Conservation (phyloP, 2,329 filamentous ascomycete genomes). For the Talaromyces atroroseus region DNA sequence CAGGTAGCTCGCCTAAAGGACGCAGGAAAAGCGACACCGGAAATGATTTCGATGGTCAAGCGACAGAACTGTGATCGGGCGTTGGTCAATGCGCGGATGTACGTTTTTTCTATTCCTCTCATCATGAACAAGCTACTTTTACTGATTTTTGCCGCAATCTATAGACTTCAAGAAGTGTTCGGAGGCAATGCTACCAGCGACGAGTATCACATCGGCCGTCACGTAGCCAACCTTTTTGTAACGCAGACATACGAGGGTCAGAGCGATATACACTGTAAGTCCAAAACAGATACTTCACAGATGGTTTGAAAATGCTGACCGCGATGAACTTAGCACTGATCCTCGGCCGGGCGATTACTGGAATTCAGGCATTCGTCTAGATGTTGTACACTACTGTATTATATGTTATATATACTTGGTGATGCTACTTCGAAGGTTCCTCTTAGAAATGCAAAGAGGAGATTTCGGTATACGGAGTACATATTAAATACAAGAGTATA, state of each 20-base stretch:
- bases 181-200: slow-evolving; percentile 98
- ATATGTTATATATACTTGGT: not conserved
- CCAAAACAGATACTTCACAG: slow-evolving; percentile 16
- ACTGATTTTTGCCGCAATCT: not conserved
- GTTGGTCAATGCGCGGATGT: slow-evolving; percentile 67
- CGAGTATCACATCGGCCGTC: slow-evolving; percentile 89
- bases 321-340: slow-evolving; percentile 53
- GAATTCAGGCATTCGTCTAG: slow-evolving; percentile 73
- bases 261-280: slow-evolving; percentile 92
- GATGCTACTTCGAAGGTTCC: not conserved
- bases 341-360: slow-evolving; percentile 63
- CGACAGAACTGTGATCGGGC: slow-evolving; percentile 94
- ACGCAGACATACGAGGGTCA: slow-evolving; percentile 98
- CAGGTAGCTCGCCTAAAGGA: slow-evolving; percentile 94
- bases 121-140: not conserved
- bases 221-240: slow-evolving; percentile 94
- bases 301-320: slow-evolving; percentile 12
- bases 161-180: slow-evolving; percentile 83
- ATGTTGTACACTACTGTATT: slow-evolving; percentile 14
- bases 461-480: too few relatives aligned
- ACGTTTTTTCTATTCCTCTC: slow-evolving; percentile 29
- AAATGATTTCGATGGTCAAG: slow-evolving; percentile 98
- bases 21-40: slow-evolving; percentile 75
- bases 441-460: too few relatives aligned
- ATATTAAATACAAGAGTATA: too few relatives aligned